Base-by-base conservation (phyloP, 129 eudicot species). In the Scalesia atractyloides region DNA sequence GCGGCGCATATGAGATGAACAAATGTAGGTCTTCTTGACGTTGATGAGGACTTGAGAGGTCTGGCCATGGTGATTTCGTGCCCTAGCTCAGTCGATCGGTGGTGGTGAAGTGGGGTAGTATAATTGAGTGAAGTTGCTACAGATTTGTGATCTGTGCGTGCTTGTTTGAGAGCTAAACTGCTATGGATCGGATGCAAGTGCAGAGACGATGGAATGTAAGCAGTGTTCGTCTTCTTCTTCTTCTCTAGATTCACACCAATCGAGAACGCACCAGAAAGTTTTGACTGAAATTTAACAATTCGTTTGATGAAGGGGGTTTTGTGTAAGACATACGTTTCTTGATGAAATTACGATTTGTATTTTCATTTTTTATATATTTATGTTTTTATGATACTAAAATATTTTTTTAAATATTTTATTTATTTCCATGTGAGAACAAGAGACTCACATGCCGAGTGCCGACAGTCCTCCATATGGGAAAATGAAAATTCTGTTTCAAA, bases 1-100 rank as follows among this genome's bases (percentile, higher is more conserved):
- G 95, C 91, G 58, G 92, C 93, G 66, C 73, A 86, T 41, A 94
- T 81, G 14, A 94, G 89, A 59, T 81, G 87, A 58, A 79, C 61
- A 2, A 94, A 67, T 49, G 89, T 43, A 0, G 85, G 88, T 47
- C 82, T 75, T 79, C 87, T 71, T 54, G 69, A 8, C 59, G 69
- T 71, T 54, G 69, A 8, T 64, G 69, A 64, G 48, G 66, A 41
- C 41, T 78, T 81, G 30, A 64, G 48, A 26, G 52, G 68, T 61
- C 90, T 76, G 72, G 67, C 76, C 89, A 82, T 82, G 66, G 17
- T 43, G 66, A 51, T 65, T n/a, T 41, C 17, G 41, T 72, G 50
- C 70, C 69, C 62, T 41, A 43, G 76, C 26, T 62, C 73, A 61
- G 69, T 30, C 26, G 80, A 59, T 76, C 61, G 54, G 65, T 52